Conservation (phyloP, 768 basidiomycete genomes). For the Lactarius tabidus region DNA sequence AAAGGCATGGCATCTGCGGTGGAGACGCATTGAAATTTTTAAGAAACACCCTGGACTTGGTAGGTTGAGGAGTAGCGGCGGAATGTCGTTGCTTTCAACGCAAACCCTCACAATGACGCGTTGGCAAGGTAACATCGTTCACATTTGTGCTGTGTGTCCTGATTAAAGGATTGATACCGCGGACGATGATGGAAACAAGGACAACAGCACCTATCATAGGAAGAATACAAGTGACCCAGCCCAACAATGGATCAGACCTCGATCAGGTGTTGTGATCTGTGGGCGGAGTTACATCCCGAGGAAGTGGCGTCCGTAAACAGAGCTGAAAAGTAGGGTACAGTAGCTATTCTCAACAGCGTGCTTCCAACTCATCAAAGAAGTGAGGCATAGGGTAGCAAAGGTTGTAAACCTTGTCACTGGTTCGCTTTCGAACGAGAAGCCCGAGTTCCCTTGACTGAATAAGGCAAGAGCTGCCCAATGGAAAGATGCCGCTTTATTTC, state of each 20-base stretch:
- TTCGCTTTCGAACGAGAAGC: conserved; percentile 20
- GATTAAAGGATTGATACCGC: conserved; percentile 1
- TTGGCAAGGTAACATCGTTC: conserved; percentile 22
- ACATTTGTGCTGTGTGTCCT: neutral
- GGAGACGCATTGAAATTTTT: conserved; percentile 17
- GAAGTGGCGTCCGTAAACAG: neutral
- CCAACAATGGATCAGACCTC: conserved; percentile 2
- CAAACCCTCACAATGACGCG: neutral
- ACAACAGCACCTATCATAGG: neutral
- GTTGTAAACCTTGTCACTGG: conserved; percentile 17
- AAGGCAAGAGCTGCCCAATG: conserved; percentile 15
- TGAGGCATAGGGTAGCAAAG: conserved; percentile 7
- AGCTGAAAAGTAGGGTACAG: conserved; percentile 11
- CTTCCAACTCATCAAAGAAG: conserved; percentile 1
- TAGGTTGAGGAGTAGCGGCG: neutral
- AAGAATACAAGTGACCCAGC: conserved; percentile 1
- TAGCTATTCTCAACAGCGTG: neutral
- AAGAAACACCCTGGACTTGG: neutral
- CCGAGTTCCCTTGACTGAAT: conserved; percentile 14
- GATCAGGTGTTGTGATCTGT: conserved; percentile 7
- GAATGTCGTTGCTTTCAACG: neutral
- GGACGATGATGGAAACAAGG: conserved; percentile 17
- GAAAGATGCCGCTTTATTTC: conserved; percentile 14
- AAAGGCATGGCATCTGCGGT: conserved; percentile 18
- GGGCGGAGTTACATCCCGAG: conserved; percentile 19